Evolutionary conservation across 108 stramenopile genomes (phyloP), one percentile per base, ranked within the genome.

Genomic region (Epipyxis sp.): DNA sequence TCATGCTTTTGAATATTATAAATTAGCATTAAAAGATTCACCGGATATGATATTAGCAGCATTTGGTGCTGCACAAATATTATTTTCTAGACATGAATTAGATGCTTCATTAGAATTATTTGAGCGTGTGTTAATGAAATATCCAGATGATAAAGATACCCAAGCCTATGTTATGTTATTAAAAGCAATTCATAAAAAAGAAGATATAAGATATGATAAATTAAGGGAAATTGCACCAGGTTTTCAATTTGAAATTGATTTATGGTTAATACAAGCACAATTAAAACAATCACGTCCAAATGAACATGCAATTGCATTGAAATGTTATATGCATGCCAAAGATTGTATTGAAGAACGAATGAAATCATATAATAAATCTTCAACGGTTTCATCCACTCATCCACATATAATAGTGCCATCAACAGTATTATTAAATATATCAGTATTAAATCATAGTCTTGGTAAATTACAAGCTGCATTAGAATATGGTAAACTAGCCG

Each of bases 231-330:
- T 6, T 54, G 71, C 71, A 10, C n/a, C 32, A 27, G 35, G 35
- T 54, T 74, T 74, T 42, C 46, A 46, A 74, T 74, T 34, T 74
- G 71, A 74, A 37, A 27, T 3, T 13, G 71, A 74, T 27, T 42
- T 74, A n/a, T 74, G 71, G 71, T 6, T 34, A 3, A 6, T 25
- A 13, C 71, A 74, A 42, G 71, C 46, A 3, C 32, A 34, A 10
- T 10, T 65, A 6, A 37, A 42, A 6, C 46, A 50, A 13, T 20
- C 6, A 50, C 13, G 46, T 6, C 13, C 46, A 50, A 50, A 13
- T 50, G 46, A 50, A 13, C 20, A 50, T 50, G 6, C 46, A 13
- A 20, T 20, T 50, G 46, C 46, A 50, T 20, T 50, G 6, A 20
- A 50, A 50, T 50, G 46, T 50, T 50, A 50, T 50, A 13, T 20